Percentiles rank a stretch among this genome's conserved stretches.
Conservation (phyloP, 2,329 filamentous ascomycete genomes). For the Xylaria polymorpha region DNA sequence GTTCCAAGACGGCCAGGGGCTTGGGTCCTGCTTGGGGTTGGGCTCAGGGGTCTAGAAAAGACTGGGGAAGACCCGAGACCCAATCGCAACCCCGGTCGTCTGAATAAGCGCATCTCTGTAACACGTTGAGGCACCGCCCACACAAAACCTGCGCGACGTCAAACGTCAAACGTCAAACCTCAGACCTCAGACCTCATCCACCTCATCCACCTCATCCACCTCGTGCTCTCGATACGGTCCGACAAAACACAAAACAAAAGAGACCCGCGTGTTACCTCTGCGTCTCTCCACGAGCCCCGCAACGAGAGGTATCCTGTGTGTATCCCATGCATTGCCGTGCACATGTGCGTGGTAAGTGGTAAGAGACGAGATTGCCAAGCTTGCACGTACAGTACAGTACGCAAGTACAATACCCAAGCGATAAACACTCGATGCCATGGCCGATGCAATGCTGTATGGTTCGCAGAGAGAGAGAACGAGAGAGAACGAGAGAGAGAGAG, state of each 20-base stretch:
- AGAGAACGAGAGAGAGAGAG: too few relatives aligned
- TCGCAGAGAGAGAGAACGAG: neutral
- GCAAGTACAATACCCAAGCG: neutral
- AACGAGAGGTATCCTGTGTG: slow-evolving; percentile 27
- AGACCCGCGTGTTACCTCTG: slow-evolving; percentile 40
- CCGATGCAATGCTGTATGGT: slow-evolving; percentile 7
- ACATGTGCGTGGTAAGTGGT: slow-evolving; percentile 11
- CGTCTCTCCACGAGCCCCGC: slow-evolving; percentile 16
- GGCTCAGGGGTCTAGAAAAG: slow-evolving; percentile 36
- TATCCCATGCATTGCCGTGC: slow-evolving; percentile 14
- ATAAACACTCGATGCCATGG: slow-evolving; percentile 22
- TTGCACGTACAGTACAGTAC: neutral
- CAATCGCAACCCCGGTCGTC: slow-evolving; percentile 48
- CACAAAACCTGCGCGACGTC: slow-evolving; percentile 53
- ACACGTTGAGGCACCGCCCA: slow-evolving; percentile 54
- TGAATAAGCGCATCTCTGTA: slow-evolving; percentile 54
- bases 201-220: neutral
- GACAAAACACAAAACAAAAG: slow-evolving; percentile 3
- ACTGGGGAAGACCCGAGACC: slow-evolving; percentile 36
- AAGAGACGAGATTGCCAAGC: slow-evolving; percentile 30
- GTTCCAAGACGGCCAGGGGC: slow-evolving; percentile 4
- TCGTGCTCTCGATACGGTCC: slow-evolving; percentile 41
- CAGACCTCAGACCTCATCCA: slow-evolving; percentile 34
- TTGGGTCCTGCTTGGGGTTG: neutral
- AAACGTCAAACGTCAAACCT: slow-evolving; percentile 55